Evolutionary conservation across 129 eudicot species (phyloP).

Genomic region (Flaveria trinervia): DNA sequence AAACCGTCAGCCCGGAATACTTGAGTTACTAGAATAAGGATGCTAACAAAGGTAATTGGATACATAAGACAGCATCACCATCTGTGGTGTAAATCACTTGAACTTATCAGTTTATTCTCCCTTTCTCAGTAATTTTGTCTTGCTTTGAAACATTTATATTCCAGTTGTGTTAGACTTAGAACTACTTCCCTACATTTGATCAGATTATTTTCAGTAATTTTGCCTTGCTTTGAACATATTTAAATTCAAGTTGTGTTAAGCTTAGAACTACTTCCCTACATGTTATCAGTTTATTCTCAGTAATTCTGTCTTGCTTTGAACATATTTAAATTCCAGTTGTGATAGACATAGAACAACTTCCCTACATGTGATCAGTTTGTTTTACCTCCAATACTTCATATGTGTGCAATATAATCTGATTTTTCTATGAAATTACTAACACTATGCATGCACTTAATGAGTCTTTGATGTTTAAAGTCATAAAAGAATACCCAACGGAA

Average conservation of each 20-base stretch:
- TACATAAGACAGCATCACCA: background rate
- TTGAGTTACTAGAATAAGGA: constrained; percentile 4
- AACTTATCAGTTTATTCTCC: background rate
- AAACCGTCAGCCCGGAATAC: constrained; percentile 18
- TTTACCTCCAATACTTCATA: constrained; percentile 6
- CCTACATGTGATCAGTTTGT: constrained; percentile 23
- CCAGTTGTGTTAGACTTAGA: background rate
- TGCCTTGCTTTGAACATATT: constrained; percentile 5
- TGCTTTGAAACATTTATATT: background rate
- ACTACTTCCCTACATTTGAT: constrained; percentile 16
- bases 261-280: background rate
- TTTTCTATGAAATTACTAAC: background rate
- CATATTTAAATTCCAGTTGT: background rate
- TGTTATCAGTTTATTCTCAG: too few species aligned
- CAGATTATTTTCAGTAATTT: constrained; percentile 12
- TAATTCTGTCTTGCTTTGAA: background rate
- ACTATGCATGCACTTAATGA: constrained; percentile 15
- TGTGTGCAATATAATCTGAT: constrained; percentile 7
- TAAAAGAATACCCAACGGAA: background rate
- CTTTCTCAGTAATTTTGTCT: background rate
- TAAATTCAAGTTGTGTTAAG: background rate
- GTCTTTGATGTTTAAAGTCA: constrained; percentile 14
- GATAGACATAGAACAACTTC: background rate
- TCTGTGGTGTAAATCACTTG: background rate
- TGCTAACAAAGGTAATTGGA: constrained; percentile 13